Percentiles rank a stretch among this genome's conserved stretches.
Conservation (phyloP, 2,329 filamentous ascomycete genomes). For the Chaetomiaceae sp. region DNA sequence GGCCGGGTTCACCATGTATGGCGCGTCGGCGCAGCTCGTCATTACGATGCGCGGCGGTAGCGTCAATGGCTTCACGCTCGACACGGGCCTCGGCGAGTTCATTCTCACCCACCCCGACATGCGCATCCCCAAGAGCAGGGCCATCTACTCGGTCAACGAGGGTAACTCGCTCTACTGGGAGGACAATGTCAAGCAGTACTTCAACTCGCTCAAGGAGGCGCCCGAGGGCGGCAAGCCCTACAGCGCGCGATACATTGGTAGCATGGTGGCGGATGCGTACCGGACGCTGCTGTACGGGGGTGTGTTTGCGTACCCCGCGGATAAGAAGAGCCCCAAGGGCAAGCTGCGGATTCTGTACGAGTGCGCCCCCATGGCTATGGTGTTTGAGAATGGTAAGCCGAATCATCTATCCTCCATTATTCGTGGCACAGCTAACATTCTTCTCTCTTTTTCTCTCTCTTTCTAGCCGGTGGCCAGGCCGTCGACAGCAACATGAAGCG, state of each 20-base stretch:
- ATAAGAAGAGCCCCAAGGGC: slow-evolving; percentile 97
- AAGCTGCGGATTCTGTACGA: slow-evolving; percentile 97
- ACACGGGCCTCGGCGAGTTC: slow-evolving; percentile 95
- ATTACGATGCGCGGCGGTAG: slow-evolving; percentile 90
- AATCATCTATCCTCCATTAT: too few relatives aligned
- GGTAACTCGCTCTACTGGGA: slow-evolving; percentile 98
- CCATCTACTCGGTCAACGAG: slow-evolving; percentile 98
- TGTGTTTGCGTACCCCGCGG: slow-evolving; percentile 94
- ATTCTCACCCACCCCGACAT: slow-evolving; percentile 97
- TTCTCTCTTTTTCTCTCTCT: not conserved
- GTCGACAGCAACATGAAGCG: slow-evolving; percentile 86
- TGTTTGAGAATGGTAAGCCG: slow-evolving; percentile 89
- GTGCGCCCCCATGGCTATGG: slow-evolving; percentile 97
- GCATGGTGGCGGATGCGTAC: slow-evolving; percentile 98
- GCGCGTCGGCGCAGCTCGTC: slow-evolving; percentile 91
- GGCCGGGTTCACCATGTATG: slow-evolving; percentile 99
- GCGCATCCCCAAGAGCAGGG: slow-evolving; percentile 71
- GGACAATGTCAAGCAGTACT: slow-evolving; percentile 79
- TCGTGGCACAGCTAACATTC: too few relatives aligned
- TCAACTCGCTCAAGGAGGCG: slow-evolving; percentile 82
- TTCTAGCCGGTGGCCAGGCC: slow-evolving; percentile 82
- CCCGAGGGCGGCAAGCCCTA: slow-evolving; percentile 74
- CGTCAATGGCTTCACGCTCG: slow-evolving; percentile 97
- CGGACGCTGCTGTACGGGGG: slow-evolving; percentile 92
- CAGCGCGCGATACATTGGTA: slow-evolving; percentile 90